Evolutionary conservation across 306 rosid genomes (phyloP).

Genomic region (Abrus precatorius): DNA sequence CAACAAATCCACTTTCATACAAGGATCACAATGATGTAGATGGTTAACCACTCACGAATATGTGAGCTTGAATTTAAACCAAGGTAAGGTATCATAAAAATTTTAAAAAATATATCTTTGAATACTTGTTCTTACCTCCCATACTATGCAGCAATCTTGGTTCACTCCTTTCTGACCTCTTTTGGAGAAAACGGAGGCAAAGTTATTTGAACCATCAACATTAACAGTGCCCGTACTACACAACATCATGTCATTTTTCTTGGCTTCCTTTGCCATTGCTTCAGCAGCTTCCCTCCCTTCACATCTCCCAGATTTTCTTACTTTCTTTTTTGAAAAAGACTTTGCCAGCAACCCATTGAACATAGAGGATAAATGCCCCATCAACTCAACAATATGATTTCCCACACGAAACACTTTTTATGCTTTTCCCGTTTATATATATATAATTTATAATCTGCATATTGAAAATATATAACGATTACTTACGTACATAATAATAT

Average conservation of each 20-base stretch:
- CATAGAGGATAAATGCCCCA: conserved; percentile 84
- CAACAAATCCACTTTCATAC: conserved; percentile 9
- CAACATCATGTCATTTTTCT: conserved; percentile 73
- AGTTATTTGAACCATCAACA: conserved; percentile 72
- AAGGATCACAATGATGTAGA: conserved; percentile 30
- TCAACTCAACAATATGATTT: conserved; percentile 43
- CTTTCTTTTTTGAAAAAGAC: conserved; percentile 68
- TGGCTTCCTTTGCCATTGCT: conserved; percentile 82
- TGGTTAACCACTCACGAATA: conserved; percentile 3
- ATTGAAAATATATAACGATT: conserved; percentile 30
- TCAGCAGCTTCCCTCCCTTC: conserved; percentile 80
- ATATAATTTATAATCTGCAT: conserved; percentile 49
- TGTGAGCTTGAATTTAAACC: not conserved
- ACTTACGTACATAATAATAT: not conserved
- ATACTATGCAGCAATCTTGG: conserved; percentile 95
- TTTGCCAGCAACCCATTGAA: conserved; percentile 74
- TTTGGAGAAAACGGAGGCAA: conserved; percentile 80
- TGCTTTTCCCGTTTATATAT: conserved; percentile 25
- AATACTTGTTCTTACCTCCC: conserved; percentile 76
- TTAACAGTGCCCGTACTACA: conserved; percentile 66
- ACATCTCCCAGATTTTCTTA: conserved; percentile 51
- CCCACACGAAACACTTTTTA: not conserved
- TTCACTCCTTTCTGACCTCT: conserved; percentile 88
- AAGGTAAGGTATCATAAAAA: not conserved
- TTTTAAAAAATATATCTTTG: too few relatives aligned